Percentiles rank a stretch among this genome's conserved stretches.
Conservation (phyloP, 2,329 filamentous ascomycete species). For the Colletotrichum graminicola region DNA sequence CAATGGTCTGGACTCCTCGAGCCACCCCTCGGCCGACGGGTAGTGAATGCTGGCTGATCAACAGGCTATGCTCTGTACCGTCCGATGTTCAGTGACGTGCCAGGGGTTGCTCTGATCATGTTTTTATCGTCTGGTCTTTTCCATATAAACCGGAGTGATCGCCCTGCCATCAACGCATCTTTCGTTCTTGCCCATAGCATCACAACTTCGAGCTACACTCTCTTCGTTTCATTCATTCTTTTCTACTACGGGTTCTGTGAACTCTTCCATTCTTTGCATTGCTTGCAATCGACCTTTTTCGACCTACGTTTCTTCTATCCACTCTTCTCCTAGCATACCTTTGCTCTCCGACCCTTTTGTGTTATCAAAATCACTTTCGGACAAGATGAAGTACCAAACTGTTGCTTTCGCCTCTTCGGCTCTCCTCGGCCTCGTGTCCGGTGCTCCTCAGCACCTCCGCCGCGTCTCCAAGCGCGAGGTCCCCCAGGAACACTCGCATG, state of each 20-base stretch:
- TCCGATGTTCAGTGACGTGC: slow-evolving; percentile 28
- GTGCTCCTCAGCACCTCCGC: slow-evolving; percentile 24
- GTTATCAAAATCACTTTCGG: slow-evolving; percentile 14
- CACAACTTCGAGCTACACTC: slow-evolving; percentile 33
- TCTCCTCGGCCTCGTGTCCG: slow-evolving; percentile 32
- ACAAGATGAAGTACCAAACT: slow-evolving; percentile 44
- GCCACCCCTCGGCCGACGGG: slow-evolving; percentile 4
- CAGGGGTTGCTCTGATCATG: slow-evolving; percentile 26
- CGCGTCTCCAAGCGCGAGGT: slow-evolving; percentile 54
- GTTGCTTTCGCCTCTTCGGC: slow-evolving; percentile 35
- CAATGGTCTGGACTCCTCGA: background rate
- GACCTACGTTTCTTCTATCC: background rate
- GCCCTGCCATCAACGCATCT: slow-evolving; percentile 17
- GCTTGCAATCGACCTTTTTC: slow-evolving; percentile 10
- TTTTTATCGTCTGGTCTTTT: slow-evolving; percentile 24
- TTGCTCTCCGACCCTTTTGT: slow-evolving; percentile 35
- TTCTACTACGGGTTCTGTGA: slow-evolving; percentile 42
- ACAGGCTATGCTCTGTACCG: slow-evolving; percentile 21
- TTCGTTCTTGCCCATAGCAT: slow-evolving; percentile 30
- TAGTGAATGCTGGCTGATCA: slow-evolving; percentile 14
- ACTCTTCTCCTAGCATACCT: slow-evolving; percentile 3
- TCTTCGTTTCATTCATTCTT: slow-evolving; percentile 38
- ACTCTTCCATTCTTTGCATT: slow-evolving; percentile 44
- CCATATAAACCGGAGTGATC: slow-evolving; percentile 35
- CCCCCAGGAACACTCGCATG: slow-evolving; percentile 66